These are phyloP conservation scores for Starmerella bombi DNA, from an alignment of 805 yeast species.

Conservation along the genomic window DNA sequence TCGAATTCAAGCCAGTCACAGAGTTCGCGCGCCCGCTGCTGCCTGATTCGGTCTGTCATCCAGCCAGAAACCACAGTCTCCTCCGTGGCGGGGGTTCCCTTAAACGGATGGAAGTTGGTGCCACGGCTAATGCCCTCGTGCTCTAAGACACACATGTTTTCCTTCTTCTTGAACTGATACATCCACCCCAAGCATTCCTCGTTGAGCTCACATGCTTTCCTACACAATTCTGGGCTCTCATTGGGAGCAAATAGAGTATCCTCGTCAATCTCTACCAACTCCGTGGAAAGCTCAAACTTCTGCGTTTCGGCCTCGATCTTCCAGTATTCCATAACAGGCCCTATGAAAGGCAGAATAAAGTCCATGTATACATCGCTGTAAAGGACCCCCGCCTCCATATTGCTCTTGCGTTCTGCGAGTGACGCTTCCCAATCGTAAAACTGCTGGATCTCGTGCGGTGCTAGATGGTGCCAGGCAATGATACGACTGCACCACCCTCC, in stretches of 20 bases:
- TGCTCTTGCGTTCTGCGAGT: constrained; percentile 19
- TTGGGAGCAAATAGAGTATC: constrained; percentile 6
- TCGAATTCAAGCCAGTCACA: constrained; percentile 17
- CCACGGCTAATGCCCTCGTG: constrained; percentile 13
- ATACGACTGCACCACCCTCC: constrained; percentile 27
- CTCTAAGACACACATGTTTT: constrained; percentile 8
- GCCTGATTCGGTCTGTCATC: constrained; percentile 26
- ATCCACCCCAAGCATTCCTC: constrained; percentile 15
- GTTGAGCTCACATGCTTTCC: constrained; percentile 6
- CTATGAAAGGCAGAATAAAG: constrained; percentile 26
- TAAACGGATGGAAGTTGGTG: constrained; percentile 4
- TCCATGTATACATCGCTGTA: constrained; percentile 27
- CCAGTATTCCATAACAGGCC: constrained; percentile 22
- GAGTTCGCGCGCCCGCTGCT: constrained; percentile 14
- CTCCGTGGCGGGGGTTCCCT: constrained; percentile 5
- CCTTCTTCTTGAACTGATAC: constrained; percentile 2
- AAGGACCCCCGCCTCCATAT: constrained; percentile 11
- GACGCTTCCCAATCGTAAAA: constrained; percentile 28
- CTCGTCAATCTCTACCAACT: constrained; percentile 3
- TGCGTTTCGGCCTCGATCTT: constrained; percentile 6
- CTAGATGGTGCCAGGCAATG: constrained; percentile 27
- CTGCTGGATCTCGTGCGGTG: constrained; percentile 25
- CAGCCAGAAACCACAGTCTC: constrained; percentile 23
- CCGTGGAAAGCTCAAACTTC: not conserved
- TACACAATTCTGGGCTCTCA: constrained; percentile 9